Conservation (phyloP, 1,284 basidiomycete species). For the Apiotrichum sp. region DNA sequence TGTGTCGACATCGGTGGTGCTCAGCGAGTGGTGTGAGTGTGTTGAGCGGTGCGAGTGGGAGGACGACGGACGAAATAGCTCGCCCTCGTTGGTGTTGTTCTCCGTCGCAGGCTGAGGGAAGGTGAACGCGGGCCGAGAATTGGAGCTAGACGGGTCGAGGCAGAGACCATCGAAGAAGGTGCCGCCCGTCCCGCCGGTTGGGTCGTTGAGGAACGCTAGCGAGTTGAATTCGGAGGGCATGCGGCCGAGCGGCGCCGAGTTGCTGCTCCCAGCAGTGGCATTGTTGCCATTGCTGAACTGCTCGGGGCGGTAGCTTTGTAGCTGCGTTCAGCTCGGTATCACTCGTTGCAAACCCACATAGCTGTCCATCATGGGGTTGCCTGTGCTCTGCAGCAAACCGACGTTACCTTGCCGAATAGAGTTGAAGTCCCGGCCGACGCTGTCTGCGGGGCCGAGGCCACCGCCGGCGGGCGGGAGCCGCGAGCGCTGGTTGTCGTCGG, state of each 20-base stretch:
- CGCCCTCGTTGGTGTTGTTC: not conserved
- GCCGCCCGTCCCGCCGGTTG: not conserved
- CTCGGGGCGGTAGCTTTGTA: not conserved
- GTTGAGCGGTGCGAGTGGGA: slow-evolving; percentile 1
- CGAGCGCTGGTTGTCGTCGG: slow-evolving; percentile 10
- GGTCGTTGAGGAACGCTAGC: slow-evolving; percentile 12
- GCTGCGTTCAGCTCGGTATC: not conserved
- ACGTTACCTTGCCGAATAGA: slow-evolving; percentile 8
- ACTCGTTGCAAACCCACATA: not conserved
- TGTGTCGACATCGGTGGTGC: slow-evolving; percentile 14
- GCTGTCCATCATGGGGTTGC: slow-evolving; percentile 1
- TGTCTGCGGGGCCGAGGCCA: slow-evolving; percentile 15
- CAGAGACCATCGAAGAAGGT: slow-evolving; percentile 5
- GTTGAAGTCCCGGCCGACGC: slow-evolving; percentile 15
- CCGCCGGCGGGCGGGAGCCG: slow-evolving; percentile 4
- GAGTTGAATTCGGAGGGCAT: slow-evolving; percentile 12
- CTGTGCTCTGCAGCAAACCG: slow-evolving; percentile 15
- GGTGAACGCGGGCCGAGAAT: no score
- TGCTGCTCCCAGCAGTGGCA: not conserved
- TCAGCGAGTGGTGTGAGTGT: not conserved
- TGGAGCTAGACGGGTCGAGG: not conserved
- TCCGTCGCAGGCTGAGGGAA: no score
- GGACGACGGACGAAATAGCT: slow-evolving; percentile 8
- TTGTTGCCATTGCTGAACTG: not conserved
- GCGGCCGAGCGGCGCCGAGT: not conserved